These are phyloP conservation scores for Chaetomium sp. DNA, from an alignment of 2,329 filamentous ascomycete genomes.

Conservation along the genomic window DNA sequence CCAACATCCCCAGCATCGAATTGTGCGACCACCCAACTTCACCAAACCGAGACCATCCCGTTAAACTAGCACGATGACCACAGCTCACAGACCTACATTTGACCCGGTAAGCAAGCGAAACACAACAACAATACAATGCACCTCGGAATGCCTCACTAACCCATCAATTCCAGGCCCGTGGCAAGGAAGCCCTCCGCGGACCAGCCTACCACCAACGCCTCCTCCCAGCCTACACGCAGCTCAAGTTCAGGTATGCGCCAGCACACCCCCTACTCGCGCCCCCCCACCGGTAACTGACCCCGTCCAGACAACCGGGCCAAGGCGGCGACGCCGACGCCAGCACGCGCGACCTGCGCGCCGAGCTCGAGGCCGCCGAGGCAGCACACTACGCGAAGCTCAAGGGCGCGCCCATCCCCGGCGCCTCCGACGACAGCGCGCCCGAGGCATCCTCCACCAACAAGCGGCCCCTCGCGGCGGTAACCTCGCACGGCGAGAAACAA, in stretches of 20 bases:
- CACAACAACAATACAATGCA: neutral
- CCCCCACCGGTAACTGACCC: neutral
- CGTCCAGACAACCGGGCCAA: conserved; percentile 74
- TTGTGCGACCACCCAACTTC: neutral
- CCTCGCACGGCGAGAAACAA: conserved; percentile 43
- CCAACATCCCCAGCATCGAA: neutral
- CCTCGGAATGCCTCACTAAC: conserved; percentile 34
- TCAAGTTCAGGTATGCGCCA: conserved; percentile 73
- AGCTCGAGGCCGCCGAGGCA: conserved; percentile 86
- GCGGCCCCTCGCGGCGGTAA: conserved; percentile 64
- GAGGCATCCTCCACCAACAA: conserved; percentile 52
- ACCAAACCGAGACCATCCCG: neutral
- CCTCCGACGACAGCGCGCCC: conserved; percentile 47
- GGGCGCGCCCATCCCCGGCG: conserved; percentile 54
- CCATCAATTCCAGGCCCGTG: conserved; percentile 66
- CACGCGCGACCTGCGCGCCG: conserved; percentile 78
- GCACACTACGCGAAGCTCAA: conserved; percentile 85
- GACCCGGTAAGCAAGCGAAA: conserved; percentile 69
- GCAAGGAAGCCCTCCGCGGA: conserved; percentile 91
- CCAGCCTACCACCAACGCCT: conserved; percentile 96
- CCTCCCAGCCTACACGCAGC: conserved; percentile 86
- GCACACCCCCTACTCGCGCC: neutral
- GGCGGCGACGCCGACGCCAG: conserved; percentile 74
- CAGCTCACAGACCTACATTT: conserved; percentile 85
- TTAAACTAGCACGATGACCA: conserved; percentile 54